Conservation (phyloP, 805 yeast genomes). For the Wickerhamomyces hampshirensis region DNA sequence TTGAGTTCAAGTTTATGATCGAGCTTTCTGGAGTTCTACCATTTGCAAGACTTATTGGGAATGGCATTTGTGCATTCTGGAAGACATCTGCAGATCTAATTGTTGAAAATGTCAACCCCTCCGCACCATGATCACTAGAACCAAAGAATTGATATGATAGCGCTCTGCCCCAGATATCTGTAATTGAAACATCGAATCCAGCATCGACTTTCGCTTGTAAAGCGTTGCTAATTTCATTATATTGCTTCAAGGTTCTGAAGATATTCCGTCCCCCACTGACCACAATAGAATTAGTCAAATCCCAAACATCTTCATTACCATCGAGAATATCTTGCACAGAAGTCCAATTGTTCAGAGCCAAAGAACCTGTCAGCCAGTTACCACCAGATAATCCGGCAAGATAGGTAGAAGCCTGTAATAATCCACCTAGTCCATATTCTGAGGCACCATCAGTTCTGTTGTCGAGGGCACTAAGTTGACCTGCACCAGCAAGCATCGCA, state of each 20-base stretch:
- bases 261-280: constrained; percentile 59
- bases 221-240: constrained; percentile 49
- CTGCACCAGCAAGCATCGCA: constrained; percentile 85
- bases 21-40: constrained; percentile 57
- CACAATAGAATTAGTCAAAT: constrained; percentile 54
- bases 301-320: constrained; percentile 60
- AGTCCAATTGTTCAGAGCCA: constrained; percentile 69
- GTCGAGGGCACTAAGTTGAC: constrained; percentile 73
- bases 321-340: constrained; percentile 53
- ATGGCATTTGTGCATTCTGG: constrained; percentile 60
- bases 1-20: constrained; percentile 60
- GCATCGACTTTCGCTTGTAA: constrained; percentile 51
- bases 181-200: constrained; percentile 58
- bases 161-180: constrained; percentile 79
- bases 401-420: constrained; percentile 65
- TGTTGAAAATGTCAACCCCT: constrained; percentile 52
- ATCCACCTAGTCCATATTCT: constrained; percentile 60
- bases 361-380: constrained; percentile 69
- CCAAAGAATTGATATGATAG: constrained; percentile 71
- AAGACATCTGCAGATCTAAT: constrained; percentile 58
- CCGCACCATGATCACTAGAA: constrained; percentile 54
- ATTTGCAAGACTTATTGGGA: constrained; percentile 60
- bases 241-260: constrained; percentile 44
- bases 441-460: constrained; percentile 56
- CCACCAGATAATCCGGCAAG: constrained; percentile 83